phyloP scores from a whole-genome alignment of 352 stramenopile genomes.

The Aphanomyces astaci region DNA sequence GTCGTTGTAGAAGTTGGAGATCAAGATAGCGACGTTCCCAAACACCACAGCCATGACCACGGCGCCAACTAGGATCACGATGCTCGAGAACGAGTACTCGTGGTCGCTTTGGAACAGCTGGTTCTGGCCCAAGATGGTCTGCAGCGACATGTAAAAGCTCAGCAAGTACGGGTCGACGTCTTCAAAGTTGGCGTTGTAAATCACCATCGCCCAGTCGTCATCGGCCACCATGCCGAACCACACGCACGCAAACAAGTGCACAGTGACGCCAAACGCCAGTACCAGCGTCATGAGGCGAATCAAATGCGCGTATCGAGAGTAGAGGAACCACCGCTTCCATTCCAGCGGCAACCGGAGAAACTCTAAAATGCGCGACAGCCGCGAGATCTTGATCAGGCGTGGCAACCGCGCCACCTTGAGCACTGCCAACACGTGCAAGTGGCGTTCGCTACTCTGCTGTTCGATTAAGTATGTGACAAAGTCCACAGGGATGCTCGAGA shows the following conservation, averaged over 20 bases:
- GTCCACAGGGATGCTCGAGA: conserved; percentile 71
- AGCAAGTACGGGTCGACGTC: conserved; percentile 48
- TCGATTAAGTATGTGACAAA: conserved; percentile 51
- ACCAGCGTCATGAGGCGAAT: conserved; percentile 58
- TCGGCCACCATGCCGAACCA: conserved; percentile 61
- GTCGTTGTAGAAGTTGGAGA: conserved; percentile 79
- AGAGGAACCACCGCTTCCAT: conserved; percentile 63
- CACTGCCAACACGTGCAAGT: conserved; percentile 58
- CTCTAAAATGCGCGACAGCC: conserved; percentile 53
- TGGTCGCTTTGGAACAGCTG: conserved; percentile 52
- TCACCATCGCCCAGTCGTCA: conserved; percentile 27
- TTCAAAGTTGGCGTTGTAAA: conserved; percentile 31
- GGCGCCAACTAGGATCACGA: conserved; percentile 58
- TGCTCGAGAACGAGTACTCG: conserved; percentile 68
- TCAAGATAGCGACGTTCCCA: conserved; percentile 77
- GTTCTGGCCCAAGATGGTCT: conserved; percentile 79
- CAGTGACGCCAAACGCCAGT: conserved; percentile 55
- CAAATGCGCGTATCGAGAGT: conserved; percentile 72
- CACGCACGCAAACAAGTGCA: conserved; percentile 73
- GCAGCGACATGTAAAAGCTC: conserved; percentile 52
- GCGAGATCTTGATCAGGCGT: conserved; percentile 56
- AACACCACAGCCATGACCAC: conserved; percentile 83
- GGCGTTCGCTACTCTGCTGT: conserved; percentile 28
- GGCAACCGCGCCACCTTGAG: conserved; percentile 62
- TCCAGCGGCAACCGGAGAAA: conserved; percentile 69